Conservation (phyloP, 176 grass and related monocot species). For the Saccharum officinarum region DNA sequence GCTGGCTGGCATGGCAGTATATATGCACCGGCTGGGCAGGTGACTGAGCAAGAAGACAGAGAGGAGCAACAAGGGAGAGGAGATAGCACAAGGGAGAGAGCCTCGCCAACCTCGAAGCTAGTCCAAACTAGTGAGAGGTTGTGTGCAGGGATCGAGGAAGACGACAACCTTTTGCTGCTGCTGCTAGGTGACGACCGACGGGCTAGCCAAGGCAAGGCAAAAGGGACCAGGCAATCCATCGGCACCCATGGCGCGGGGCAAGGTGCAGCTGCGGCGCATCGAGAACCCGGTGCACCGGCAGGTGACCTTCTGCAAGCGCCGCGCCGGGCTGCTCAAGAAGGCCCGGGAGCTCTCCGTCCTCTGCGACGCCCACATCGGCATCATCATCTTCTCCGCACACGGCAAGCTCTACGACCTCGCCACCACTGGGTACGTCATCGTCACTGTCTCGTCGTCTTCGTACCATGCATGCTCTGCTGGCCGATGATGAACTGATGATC, state of each 20-base stretch:
- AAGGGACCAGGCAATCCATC: neutral
- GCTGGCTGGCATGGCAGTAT: neutral
- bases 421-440: slow-evolving; percentile 63
- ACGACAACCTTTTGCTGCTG: neutral
- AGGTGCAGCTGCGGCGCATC: slow-evolving; percentile 67
- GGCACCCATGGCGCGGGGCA: slow-evolving; percentile 62
- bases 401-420: slow-evolving; percentile 97
- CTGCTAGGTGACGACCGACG: neutral
- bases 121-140: slow-evolving; percentile 99
- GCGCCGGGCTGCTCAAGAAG: slow-evolving; percentile 89
- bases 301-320: slow-evolving; percentile 99
- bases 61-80: slow-evolving; percentile 15
- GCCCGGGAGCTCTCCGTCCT: slow-evolving; percentile 90
- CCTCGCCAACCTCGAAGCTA: slow-evolving; percentile 98
- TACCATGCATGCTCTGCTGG: neutral
- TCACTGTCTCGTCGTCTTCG: too few species aligned
- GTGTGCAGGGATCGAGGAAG: slow-evolving; percentile 35
- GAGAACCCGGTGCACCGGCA: slow-evolving; percentile 83
- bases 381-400: slow-evolving; percentile 96
- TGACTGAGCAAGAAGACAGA: slow-evolving; percentile 30
- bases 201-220: too few species aligned
- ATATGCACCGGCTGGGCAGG: slow-evolving; percentile 36
- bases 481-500: neutral
- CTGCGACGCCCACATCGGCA: slow-evolving; percentile 85
- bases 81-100: neutral